Evolutionary conservation across 2,329 filamentous ascomycete species (phyloP), one percentile per base, ranked within the genome.

Genomic region (Fusarium floridanum): DNA sequence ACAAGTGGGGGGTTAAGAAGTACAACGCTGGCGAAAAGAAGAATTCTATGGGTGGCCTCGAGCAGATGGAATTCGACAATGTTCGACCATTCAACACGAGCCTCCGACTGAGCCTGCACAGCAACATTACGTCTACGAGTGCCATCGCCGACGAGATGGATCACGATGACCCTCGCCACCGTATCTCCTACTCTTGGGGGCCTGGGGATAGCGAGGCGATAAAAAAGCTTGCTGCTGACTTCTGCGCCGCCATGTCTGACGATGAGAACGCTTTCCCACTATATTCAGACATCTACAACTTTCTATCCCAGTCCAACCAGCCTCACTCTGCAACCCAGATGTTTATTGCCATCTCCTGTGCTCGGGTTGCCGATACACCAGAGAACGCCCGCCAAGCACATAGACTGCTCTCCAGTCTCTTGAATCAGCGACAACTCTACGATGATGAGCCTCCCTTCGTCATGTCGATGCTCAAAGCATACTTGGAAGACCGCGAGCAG

Each of bases 1-100:
- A 79, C 22, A 77, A 78, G 45, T 80, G 79, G 75, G 65, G 61
- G 7, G 60, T 77, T 22, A 74, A 37, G 43, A 82, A 82, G 50
- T 82, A 82, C 59, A 71, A 71, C 27, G 53, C 68, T 4, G 53
- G 37, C 37, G 77, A 78, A 5, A 77, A 78, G 62, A 72, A 62
- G 50, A 22, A 43, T 17, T 32, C 53, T 24, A 59, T 43, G 29
- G 60, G 55, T 24, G 45, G 62, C 6, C 41, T 70, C 14, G 68
- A 61, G 17, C 48, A 74, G 27, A 55, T 55, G 50, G 50, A 55
- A 32, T 55, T 55, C 6, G 27, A 64, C 37, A 69, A 70, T 27
- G 45, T 59, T 36, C 37, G 17, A 17, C 8, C 62, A 22, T 50
- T 70, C 34, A 72, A 56, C 22, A 53, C 62, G 17, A 27, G 45